Conservation (phyloP, 1,284 basidiomycete species). For the Volvariella volvacea region DNA sequence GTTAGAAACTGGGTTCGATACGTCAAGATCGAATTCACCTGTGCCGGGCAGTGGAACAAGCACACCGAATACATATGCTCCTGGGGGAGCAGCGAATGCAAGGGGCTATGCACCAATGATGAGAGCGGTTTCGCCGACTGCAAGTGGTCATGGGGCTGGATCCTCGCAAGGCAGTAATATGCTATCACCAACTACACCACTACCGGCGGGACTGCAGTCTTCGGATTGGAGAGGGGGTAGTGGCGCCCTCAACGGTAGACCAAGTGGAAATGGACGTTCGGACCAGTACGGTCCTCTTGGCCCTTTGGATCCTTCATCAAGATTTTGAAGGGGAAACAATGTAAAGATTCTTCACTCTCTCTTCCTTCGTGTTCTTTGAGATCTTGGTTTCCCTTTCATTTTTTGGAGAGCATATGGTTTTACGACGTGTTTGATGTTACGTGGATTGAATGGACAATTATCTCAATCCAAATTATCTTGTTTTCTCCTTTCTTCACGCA, state of each 20-base stretch:
- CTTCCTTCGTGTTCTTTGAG: constrained; percentile 6
- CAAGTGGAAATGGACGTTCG: constrained; percentile 24
- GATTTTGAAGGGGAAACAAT: constrained; percentile 24
- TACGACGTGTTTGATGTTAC: constrained; percentile 4
- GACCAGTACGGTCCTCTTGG: constrained; percentile 71
- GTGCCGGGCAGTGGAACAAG: constrained; percentile 35
- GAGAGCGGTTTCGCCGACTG: constrained; percentile 33
- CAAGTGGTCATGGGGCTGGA: constrained; percentile 16
- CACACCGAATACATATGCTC: constrained; percentile 57
- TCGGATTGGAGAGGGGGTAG: constrained; percentile 27
- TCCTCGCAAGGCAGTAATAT: constrained; percentile 25
- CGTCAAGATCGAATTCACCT: constrained; percentile 46
- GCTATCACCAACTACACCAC: constrained; percentile 38
- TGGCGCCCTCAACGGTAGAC: constrained; percentile 25
- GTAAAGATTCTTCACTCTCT: constrained; percentile 4
- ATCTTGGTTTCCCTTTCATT: too few species aligned
- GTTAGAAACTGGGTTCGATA: constrained; percentile 83
- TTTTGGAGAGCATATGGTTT: constrained; percentile 6
- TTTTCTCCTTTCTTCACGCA: constrained; percentile 6
- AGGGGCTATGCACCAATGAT: constrained; percentile 53
- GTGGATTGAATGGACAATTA: constrained; percentile 3
- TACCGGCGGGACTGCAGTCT: constrained; percentile 20
- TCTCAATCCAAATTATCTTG: constrained; percentile 8
- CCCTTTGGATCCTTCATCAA: constrained; percentile 60
- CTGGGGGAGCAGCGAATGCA: constrained; percentile 33